Evolutionary conservation across 2,329 filamentous ascomycete species (phyloP), one percentile per base, ranked within the genome.

Genomic region (Helotiales sp.): DNA sequence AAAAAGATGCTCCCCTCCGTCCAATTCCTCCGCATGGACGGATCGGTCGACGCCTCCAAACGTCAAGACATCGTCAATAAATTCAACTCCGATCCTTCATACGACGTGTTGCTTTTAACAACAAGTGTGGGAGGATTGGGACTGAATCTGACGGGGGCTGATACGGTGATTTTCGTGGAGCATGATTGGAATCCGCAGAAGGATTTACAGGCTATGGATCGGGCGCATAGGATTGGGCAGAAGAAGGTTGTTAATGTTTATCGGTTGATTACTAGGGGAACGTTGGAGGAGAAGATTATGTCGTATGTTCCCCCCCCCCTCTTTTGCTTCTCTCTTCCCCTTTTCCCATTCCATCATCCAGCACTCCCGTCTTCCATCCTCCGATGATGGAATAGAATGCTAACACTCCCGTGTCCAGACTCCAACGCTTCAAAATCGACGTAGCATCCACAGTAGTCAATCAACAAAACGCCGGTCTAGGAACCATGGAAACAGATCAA

Each of bases 231-330:
- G 67, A 98, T 99, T 68, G 95, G 95, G 1, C 95, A 99, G 78
- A 99, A 99, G 85, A 99, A 98, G 83, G 95, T 98, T 34, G 95
- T 99, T 66, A 99, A 99, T 70, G 95, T 99, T 15, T 99, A 99
- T 75, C 91, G 95, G 24, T 82, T 99, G 64, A 95, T 99, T 69
- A 99, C 95, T 5, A 85, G 95, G 65, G 95, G 95, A 62, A 99
- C 96, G 1, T 77, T 99, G 49, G 95, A 99, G 75, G 95, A 99
- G 79, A 99, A 99, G 84, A 99, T 99, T 70, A 79, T 99, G 69
- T 88, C 82, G 84, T 87, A 79, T 70, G 81, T 79, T 34, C 36
- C 52, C 49, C 29, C 19, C 24, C n/a, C 36, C 27, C n/a, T 25
- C 29, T 36, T 50, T 13, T 27, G 44, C 33, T 15, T 36, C 19